A percentile compares a stretch with the other conserved stretches of the same genome.
Evolutionary conservation across 352 stramenopile genomes (phyloP).

Genomic region (Phytophthora brassicae): DNA sequence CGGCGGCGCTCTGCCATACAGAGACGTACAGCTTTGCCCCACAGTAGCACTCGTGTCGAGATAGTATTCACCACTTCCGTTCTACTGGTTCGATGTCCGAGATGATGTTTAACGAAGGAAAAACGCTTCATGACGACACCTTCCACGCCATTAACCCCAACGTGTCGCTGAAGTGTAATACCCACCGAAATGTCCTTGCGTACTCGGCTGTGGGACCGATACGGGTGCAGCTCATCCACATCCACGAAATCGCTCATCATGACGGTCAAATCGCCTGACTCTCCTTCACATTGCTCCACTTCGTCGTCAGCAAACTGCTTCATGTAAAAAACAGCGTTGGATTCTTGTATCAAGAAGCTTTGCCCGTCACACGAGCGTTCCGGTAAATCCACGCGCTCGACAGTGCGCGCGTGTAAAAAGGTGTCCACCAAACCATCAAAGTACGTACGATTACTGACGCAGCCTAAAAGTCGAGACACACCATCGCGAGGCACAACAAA

Average conservation of each 20-base stretch:
- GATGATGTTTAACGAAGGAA: slow-evolving; percentile 69
- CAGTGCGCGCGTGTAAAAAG: slow-evolving; percentile 60
- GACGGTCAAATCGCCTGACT: slow-evolving; percentile 36
- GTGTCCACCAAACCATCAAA: slow-evolving; percentile 56
- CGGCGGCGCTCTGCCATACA: slow-evolving; percentile 46
- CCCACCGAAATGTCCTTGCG: slow-evolving; percentile 64
- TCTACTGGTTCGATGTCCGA: slow-evolving; percentile 39
- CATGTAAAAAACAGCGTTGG: slow-evolving; percentile 59
- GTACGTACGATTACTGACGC: slow-evolving; percentile 63
- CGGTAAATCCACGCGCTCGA: slow-evolving; percentile 61
- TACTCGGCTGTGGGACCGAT: slow-evolving; percentile 42
- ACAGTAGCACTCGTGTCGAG: slow-evolving; percentile 66
- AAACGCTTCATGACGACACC: slow-evolving; percentile 67
- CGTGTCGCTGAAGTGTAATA: slow-evolving; percentile 45
- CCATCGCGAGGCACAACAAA: slow-evolving; percentile 55
- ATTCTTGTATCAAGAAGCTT: slow-evolving; percentile 64
- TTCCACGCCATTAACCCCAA: slow-evolving; percentile 35
- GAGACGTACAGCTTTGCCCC: slow-evolving; percentile 58
- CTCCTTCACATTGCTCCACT: slow-evolving; percentile 16
- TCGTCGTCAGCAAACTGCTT: slow-evolving; percentile 35
- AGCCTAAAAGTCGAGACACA: slow-evolving; percentile 55
- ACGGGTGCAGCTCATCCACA: slow-evolving; percentile 63
- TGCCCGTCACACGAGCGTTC: slow-evolving; percentile 32
- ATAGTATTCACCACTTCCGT: slow-evolving; percentile 61
- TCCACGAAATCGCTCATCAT: slow-evolving; percentile 63